These are phyloP conservation scores for Cornus controversa DNA, from an alignment of 148 eudicot species.

Conservation along the genomic window DNA sequence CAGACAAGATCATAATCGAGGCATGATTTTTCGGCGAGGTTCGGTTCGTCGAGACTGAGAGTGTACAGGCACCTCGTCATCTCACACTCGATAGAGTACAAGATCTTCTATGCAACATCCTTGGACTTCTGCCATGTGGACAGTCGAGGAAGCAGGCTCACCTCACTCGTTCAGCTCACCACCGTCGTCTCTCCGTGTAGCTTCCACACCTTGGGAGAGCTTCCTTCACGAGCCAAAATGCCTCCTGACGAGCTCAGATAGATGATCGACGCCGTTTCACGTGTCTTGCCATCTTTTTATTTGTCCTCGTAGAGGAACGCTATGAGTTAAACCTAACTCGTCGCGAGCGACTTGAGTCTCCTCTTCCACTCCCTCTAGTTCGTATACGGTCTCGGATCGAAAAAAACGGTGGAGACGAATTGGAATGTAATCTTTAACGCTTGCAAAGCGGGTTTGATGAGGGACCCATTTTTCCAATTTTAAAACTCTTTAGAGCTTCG, in stretches of 20 bases:
- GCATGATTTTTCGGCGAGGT: conserved; percentile 57
- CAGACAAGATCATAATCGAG: conserved; percentile 67
- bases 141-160: conserved; percentile 56
- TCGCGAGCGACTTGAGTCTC: conserved; percentile 46
- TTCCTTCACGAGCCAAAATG: conserved; percentile 41
- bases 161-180: conserved; percentile 52
- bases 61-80: conserved; percentile 57
- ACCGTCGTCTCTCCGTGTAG: conserved; percentile 41
- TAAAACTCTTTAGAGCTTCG: conserved; percentile 67
- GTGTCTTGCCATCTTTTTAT: conserved; percentile 16
- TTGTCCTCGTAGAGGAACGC: conserved; percentile 48
- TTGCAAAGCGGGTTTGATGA: conserved; percentile 62
- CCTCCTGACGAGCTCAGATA: conserved; percentile 46
- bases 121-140: conserved; percentile 59
- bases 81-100: conserved; percentile 55
- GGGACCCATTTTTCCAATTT: conserved; percentile 56
- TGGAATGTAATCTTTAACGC: conserved; percentile 72
- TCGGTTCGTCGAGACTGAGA: conserved; percentile 77
- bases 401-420: conserved; percentile 50
- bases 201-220: conserved; percentile 67
- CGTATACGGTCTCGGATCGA: conserved; percentile 59
- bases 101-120: conserved; percentile 41
- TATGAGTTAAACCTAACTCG: conserved; percentile 53
- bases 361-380: conserved; percentile 61
- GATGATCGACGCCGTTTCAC: conserved; percentile 31